Evolutionary conservation across 208 protist genomes (phyloP), one percentile per base, ranked within the genome.

Genomic region (Strigomonas oncopelti): DNA sequence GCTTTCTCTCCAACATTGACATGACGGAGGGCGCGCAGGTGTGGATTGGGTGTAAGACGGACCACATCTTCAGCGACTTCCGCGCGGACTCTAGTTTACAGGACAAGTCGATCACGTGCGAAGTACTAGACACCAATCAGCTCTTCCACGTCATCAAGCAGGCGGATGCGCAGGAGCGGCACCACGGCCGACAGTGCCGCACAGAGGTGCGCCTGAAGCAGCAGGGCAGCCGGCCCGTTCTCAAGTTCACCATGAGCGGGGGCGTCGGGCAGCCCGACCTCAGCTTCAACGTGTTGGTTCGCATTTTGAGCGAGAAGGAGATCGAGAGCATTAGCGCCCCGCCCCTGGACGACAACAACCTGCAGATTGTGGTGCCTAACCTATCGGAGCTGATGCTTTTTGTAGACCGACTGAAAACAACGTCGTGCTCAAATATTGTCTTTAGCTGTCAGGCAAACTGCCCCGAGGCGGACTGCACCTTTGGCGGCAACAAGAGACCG

Each of bases 211-310:
- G 86, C 14, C 74, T 94, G n/a, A 75, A 78, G 0, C 25, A 60
- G 18, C 77, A 69, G n/a, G 58, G 53, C 13, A 55, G 34, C 8
- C 46, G 45, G 1, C 78, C 78, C 5, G 62, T 75, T 52, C 63
- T 83, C 36, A 78, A 80, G 31, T 46, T 87, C 11, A 73, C 72
- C 42, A 68, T 84, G 67, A 76, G 81, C 16, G 82, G 80, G 27
- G 72, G 65, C 18, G 16, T 71, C 0, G 75, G 79, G 0, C 74
- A 81, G 42, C 77, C 82, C 1, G 79, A 88, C 61, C 65, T 90
- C 46, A 85, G 83, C 45, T 89, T 90, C 65, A 85, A 92, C 55
- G 83, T 93, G n/a, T 85, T 85, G 11, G 71, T 95, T 24, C 80
- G 85, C 42, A 75, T 95, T 38, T 61, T 91, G 22, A 83, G 73